Base-by-base conservation (phyloP, 1,284 basidiomycete species). In the Pyrrhoderma noxium region DNA sequence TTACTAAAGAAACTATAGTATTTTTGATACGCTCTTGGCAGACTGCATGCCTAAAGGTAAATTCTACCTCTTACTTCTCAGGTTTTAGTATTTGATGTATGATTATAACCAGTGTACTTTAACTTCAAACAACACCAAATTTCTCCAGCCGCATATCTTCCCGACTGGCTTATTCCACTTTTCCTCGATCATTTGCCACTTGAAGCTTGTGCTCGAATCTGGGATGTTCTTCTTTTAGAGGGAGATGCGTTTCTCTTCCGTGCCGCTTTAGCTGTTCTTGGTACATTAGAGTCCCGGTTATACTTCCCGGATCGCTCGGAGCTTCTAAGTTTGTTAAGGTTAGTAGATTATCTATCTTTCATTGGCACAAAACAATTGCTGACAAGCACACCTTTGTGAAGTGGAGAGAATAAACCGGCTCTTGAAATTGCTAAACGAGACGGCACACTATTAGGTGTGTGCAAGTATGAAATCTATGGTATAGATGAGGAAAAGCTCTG, bases 101-200 rank as follows among this genome's bases (percentile, higher is more conserved):
- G 47, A 55, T 49, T 45, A 23, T 34, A 16, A 27, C 3, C 47
- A 90, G 90, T 93, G 59, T 95, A 91, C 66, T 93, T 93, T 68
- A 95, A 95, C 69, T 94, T 94, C 70, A 93, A 94, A 64, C 89
- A 93, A 62, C 86, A 91, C 64, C 86, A 90, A 57, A 79, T 93
- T 59, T 84, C 89, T 1, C 89, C 90, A 1, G 70, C 79, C 0
- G 74, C 80, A 14, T 93, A 92, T 68, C 71, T 93, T 14, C 78
- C 75, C 1, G 79, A 82, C 55, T 96, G 92, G 87, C 67, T 97
- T 42, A 67, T 87, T 43, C 82, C 91, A 0, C 67, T 94, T 16
- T 93, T 94, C 65, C 71, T 94, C 21, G 80, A 93, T 60, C 90
- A 94, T 61, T 72, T 95, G 8, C 89, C 89, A 1, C 90, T 94